These are phyloP conservation scores for Zygotorulaspora sp. DNA, from an alignment of 805 yeast species.

Conservation along the genomic window DNA sequence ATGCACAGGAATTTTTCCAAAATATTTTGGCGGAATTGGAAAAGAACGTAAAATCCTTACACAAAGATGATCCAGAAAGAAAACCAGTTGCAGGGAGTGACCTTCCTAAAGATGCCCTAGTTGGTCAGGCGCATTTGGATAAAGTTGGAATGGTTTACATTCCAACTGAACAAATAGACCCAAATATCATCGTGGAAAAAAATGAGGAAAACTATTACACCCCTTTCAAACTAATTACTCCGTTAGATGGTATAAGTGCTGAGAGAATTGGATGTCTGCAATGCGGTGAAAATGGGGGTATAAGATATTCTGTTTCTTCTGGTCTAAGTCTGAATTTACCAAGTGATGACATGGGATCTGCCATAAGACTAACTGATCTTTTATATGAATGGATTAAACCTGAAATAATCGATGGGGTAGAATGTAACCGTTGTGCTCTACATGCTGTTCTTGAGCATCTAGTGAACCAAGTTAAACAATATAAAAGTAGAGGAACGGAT, in stretches of 20 bases:
- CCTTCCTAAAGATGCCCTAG: slow-evolving; percentile 37
- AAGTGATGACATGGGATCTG: slow-evolving; percentile 39
- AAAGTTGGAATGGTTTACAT: slow-evolving; percentile 60
- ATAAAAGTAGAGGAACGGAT: slow-evolving; percentile 20
- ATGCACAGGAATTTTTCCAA: slow-evolving; percentile 95
- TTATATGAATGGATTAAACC: slow-evolving; percentile 66
- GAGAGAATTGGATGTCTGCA: slow-evolving; percentile 85
- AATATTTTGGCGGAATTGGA: slow-evolving; percentile 64
- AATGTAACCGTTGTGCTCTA: slow-evolving; percentile 89
- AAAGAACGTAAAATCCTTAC: slow-evolving; percentile 32
- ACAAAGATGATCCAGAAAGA: slow-evolving; percentile 17
- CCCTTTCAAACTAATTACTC: slow-evolving; percentile 61
- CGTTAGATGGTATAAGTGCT: slow-evolving; percentile 85
- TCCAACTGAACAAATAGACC: slow-evolving; percentile 75
- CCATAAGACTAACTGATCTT: slow-evolving; percentile 48
- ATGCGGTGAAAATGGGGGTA: slow-evolving; percentile 94
- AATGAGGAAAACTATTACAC: slow-evolving; percentile 43
- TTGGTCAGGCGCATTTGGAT: slow-evolving; percentile 47
- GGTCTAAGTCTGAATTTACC: slow-evolving; percentile 73
- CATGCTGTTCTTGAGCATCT: slow-evolving; percentile 53
- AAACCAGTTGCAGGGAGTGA: slow-evolving; percentile 27
- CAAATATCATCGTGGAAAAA: slow-evolving; percentile 41
- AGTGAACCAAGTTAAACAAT: slow-evolving; percentile 34
- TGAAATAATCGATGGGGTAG: slow-evolving; percentile 88
- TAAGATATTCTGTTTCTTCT: slow-evolving; percentile 72